These are phyloP conservation scores for Psilocybe azurescens DNA, from an alignment of 768 basidiomycete species.

Conservation along the genomic window DNA sequence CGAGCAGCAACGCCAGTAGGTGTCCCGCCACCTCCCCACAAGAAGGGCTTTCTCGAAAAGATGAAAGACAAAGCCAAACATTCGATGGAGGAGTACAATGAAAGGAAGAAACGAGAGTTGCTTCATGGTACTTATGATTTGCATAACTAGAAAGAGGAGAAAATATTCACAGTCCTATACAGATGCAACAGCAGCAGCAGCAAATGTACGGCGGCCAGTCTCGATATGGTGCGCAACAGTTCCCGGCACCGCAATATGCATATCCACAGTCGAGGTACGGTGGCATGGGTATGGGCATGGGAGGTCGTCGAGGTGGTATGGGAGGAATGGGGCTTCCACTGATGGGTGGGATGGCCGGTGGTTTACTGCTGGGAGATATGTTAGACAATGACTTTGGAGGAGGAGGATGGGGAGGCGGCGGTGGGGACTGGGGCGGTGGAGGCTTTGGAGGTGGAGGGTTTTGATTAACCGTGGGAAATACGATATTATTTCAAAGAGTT, in stretches of 20 bases:
- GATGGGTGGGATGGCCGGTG: conserved; percentile 53
- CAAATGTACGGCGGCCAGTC: conserved; percentile 13
- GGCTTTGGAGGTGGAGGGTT: conserved; percentile 23
- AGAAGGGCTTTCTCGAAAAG: conserved; percentile 61
- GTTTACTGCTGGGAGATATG: conserved; percentile 52
- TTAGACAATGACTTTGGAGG: conserved; percentile 32
- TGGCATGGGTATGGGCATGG: conserved; percentile 18
- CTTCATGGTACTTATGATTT: conserved; percentile 15
- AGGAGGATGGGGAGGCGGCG: conserved; percentile 36
- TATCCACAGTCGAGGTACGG: conserved; percentile 21
- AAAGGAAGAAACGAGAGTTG: conserved; percentile 49
- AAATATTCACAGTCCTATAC: background rate
- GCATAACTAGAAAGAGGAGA: background rate
- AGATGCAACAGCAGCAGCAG: conserved; percentile 32
- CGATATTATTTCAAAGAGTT: conserved; percentile 3
- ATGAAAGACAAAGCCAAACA: conserved; percentile 69
- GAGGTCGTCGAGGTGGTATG: conserved; percentile 16
- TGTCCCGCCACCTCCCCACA: conserved; percentile 28
- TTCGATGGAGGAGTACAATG: conserved; percentile 70
- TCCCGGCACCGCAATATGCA: conserved; percentile 25
- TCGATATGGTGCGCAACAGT: conserved; percentile 10
- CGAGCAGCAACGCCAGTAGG: conserved; percentile 17
- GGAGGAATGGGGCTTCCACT: conserved; percentile 44
- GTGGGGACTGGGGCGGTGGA: conserved; percentile 31
- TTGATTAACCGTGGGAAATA: conserved; percentile 21